Evolutionary conservation across 495 filamentous ascomycete genomes (phyloP), one percentile per base, ranked within the genome.

Genomic region (Talaromyces nanjingensis): DNA sequence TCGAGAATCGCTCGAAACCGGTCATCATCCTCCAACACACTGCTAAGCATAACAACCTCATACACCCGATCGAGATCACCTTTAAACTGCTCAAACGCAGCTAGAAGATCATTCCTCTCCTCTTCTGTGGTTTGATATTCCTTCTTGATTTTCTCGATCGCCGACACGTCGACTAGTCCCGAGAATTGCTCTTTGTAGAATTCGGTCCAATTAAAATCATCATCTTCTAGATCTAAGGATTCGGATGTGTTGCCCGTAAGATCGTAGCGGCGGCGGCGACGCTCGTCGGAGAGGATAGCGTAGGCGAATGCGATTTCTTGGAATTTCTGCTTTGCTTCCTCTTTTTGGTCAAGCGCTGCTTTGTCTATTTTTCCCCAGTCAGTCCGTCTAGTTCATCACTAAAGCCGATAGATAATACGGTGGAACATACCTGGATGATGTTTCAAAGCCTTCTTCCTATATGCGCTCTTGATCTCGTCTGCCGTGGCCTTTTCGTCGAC

Each of bases 261-360:
- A 72, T 98, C 93, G 75, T 97, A 98, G 64, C 91, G 87, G 58
- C 83, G 84, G 59, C 93, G 89, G 34, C 93, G 85, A 4, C 79
- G 77, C 9, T 85, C 77, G 64, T 96, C 91, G 27, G 91, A 97
- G 54, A 98, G 86, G 55, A 98, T 87, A 18, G 90, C 92, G 70
- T 98, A 96, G 52, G 96, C 93, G 65, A 97, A 93, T 9, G 93
- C 94, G 67, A 98, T 86, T 60, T 87, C 78, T 71, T 98, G 94
- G 79, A 98, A 98, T 39, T 83, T 87, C 58, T 77, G 71, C 66
- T 94, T 86, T 7, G 96, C 93, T 60, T 81, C 76, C 8, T 84
- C 80, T 69, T 88, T 89, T 37, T 84, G 73, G 37, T 84, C 80
- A 1, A 82, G 76, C 52, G 83, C 59, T 16, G 86, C 89, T 72